A percentile compares a stretch with the other conserved stretches of the same genome.
These are phyloP conservation scores for Cladophialophora carrionii DNA, from an alignment of 2,329 filamentous ascomycete species.

Conservation along the genomic window DNA sequence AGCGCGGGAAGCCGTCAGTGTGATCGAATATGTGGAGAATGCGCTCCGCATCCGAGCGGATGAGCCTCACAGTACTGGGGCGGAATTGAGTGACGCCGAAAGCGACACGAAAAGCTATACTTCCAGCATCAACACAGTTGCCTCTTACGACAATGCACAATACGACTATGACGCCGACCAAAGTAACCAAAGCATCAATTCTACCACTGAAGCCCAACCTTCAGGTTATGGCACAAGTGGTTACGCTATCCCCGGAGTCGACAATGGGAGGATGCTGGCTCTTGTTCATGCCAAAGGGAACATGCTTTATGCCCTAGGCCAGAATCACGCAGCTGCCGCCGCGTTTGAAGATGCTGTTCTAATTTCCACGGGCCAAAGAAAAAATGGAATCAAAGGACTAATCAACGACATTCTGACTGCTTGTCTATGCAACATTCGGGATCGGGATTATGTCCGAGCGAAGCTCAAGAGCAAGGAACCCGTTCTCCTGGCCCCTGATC, in stretches of 20 bases:
- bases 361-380: conserved; percentile 75
- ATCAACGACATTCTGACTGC: conserved; percentile 77
- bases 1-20: conserved; percentile 79
- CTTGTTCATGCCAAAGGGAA: conserved; percentile 98
- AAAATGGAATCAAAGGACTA: conserved; percentile 73
- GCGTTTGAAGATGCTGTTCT: conserved; percentile 95
- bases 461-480: conserved; percentile 57
- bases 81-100: conserved; percentile 63
- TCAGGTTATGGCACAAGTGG: conserved; percentile 74
- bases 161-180: conserved; percentile 60
- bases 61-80: conserved; percentile 54
- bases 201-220: conserved; percentile 35
- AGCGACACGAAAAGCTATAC: conserved; percentile 60
- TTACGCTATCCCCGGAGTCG: conserved; percentile 78
- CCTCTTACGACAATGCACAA: conserved; percentile 59
- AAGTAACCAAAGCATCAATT: conserved; percentile 10
- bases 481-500: conserved; percentile 79
- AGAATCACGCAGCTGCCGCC: conserved; percentile 76
- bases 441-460: conserved; percentile 40
- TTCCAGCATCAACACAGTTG: conserved; percentile 55
- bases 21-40: conserved; percentile 83
- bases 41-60: conserved; percentile 62
- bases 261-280: conserved; percentile 92
- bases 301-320: conserved; percentile 88
- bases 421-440: conserved; percentile 38